Evolutionary conservation across 2,329 filamentous ascomycete species (phyloP).

Genomic region (Ilyonectria sp.): DNA sequence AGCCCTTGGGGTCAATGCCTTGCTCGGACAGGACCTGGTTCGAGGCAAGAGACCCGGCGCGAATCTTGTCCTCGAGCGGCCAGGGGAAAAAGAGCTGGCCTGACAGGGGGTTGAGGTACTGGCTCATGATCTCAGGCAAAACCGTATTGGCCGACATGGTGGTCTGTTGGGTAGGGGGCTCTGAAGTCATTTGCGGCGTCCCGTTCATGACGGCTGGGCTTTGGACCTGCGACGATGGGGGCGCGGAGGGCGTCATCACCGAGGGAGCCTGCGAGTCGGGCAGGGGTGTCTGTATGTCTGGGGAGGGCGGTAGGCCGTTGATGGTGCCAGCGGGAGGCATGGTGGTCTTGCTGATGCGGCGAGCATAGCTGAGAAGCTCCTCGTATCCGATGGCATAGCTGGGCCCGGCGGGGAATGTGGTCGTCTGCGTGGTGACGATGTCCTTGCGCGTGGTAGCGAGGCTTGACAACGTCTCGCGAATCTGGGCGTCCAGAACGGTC

Average conservation of each 20-base stretch:
- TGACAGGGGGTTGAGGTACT: constrained; percentile 69
- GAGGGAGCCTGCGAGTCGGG: constrained; percentile 50
- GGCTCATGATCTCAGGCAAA: constrained; percentile 65
- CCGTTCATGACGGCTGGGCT: constrained; percentile 54
- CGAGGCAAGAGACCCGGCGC: constrained; percentile 75
- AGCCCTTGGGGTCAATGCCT: constrained; percentile 73
- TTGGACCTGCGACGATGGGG: constrained; percentile 53
- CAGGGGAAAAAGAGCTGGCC: constrained; percentile 80
- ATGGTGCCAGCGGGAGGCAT: constrained; percentile 74
- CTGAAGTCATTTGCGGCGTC: constrained; percentile 46
- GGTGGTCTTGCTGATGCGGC: constrained; percentile 85
- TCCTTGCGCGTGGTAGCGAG: constrained; percentile 82
- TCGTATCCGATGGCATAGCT: constrained; percentile 76
- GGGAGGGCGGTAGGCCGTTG: constrained; percentile 54
- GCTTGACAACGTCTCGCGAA: constrained; percentile 78
- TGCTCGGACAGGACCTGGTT: constrained; percentile 74
- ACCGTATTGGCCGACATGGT: constrained; percentile 54
- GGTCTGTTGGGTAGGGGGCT: constrained; percentile 54
- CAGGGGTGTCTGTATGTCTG: constrained; percentile 51
- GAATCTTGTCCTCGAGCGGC: constrained; percentile 80
- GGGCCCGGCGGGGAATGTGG: constrained; percentile 65
- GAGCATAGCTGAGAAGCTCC: constrained; percentile 83
- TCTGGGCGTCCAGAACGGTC: constrained; percentile 77
- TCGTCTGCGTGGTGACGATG: constrained; percentile 75
- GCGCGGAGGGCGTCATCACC: constrained; percentile 52